Conservation (phyloP, 352 stramenopile species). For the Phytophthora colocasiae region DNA sequence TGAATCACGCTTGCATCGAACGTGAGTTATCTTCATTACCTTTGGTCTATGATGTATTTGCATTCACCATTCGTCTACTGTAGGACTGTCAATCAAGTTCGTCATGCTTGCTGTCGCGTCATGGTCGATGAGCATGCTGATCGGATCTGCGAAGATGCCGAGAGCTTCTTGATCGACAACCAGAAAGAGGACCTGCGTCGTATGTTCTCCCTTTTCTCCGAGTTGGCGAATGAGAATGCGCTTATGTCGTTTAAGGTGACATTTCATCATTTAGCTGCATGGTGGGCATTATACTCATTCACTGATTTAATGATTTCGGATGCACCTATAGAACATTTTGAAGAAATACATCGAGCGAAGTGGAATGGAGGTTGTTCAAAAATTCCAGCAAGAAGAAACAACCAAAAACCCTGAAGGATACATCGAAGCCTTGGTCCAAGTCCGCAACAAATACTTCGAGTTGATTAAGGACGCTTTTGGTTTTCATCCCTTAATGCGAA, state of each 20-base stretch:
- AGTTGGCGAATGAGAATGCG: constrained; percentile 81
- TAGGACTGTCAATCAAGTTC: constrained; percentile 81
- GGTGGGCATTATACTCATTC: constrained; percentile 9
- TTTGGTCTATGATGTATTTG: neutral
- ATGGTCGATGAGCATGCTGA: constrained; percentile 84
- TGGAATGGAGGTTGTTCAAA: constrained; percentile 78
- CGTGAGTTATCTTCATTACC: constrained; percentile 45
- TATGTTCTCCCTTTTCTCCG: constrained; percentile 85
- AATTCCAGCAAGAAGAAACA: constrained; percentile 84
- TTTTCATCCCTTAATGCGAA: constrained; percentile 85
- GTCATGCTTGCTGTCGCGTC: constrained; percentile 81
- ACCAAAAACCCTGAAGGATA: constrained; percentile 85
- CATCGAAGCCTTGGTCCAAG: constrained; percentile 84
- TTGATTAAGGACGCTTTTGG: constrained; percentile 88
- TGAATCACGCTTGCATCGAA: constrained; percentile 77
- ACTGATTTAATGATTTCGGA: neutral
- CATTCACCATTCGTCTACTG: neutral
- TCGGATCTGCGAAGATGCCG: constrained; percentile 81
- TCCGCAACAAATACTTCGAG: constrained; percentile 85
- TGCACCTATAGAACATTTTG: constrained; percentile 75
- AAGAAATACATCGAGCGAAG: constrained; percentile 88
- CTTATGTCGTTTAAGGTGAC: constrained; percentile 84
- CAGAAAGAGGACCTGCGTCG: constrained; percentile 81
- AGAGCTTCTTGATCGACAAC: constrained; percentile 81
- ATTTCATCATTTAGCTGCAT: neutral